Evolutionary conservation across 768 basidiomycete species (phyloP), one percentile per base, ranked within the genome.

Genomic region (Lactarius quietus): DNA sequence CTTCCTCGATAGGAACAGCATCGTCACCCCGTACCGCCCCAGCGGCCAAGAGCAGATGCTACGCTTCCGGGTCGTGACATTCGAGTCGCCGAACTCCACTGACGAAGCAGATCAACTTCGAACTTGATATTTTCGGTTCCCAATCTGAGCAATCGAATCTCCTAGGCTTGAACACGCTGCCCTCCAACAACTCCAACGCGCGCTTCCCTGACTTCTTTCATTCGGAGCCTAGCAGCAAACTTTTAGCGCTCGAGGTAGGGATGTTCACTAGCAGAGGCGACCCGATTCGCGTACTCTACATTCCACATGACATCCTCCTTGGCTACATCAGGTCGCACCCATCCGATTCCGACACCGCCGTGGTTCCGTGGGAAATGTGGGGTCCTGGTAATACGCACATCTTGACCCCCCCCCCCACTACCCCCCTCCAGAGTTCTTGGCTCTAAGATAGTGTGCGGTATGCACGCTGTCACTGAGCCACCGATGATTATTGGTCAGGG

Each of bases 301-400:
- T 57, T 8, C 33, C 62, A 3, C 41, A 48, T 20, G 28, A 29
- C 26, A 20, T 38, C 20, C 48, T 63, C 14, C 20, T 51, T 14
- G n/a, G 35, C 35, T n/a, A 45, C 54, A 62, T 62, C 15, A 41
- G 26, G 31, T 29, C 29, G 1, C 31, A 33, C 29, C 53, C 53
- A 54, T 26, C 31, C 28, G 60, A 31, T 14, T 1, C 51, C 7
- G 45, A 52, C 17, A 26, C 59, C 18, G 36, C 20, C 29, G n/a
- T 33, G 41, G 53, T 55, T 15, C 61, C 61, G 8, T 62, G 61
- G 61, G 52, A 33, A 23, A 39, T 6, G 5, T 62, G 61, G 61
- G n/a, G 29, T 31, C 39, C 53, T 8, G 54, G 31, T 1, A 31
- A 56, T n/a, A 20, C 53, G 31, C 53, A 20, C 18, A 28, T 62